A percentile compares a stretch with the other conserved stretches of the same genome.
Conservation (phyloP, 257 asterid species). For the Thymus mandschuricus region DNA sequence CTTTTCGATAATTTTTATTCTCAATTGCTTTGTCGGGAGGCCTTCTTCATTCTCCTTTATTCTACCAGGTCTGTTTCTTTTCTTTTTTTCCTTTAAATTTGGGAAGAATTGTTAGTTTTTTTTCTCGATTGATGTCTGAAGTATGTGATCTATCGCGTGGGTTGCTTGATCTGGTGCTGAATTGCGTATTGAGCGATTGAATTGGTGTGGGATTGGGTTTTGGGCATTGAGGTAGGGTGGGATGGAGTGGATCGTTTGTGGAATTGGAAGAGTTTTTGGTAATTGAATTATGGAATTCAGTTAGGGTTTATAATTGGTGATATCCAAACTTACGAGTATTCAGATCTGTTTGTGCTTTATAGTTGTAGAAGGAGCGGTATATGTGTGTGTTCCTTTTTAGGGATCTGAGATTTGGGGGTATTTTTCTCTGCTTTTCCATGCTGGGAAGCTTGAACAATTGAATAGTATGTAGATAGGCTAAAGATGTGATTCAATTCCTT, state of each 20-base stretch:
- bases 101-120: background rate
- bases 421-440: background rate
- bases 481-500: constrained; percentile 24
- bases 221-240: constrained; percentile 20
- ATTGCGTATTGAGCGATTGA: constrained; percentile 1
- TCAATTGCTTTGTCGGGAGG: constrained; percentile 36
- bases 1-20: background rate
- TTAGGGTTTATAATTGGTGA: constrained; percentile 28
- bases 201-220: constrained; percentile 22
- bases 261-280: constrained; percentile 18
- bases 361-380: constrained; percentile 9
- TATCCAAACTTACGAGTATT: constrained; percentile 26
- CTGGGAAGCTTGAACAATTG: constrained; percentile 19
- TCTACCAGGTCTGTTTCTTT: constrained; percentile 47
- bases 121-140: constrained; percentile 16
- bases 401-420: constrained; percentile 30
- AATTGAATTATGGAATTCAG: constrained; percentile 17
- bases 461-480: constrained; percentile 1
- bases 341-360: constrained; percentile 36
- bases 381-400: background rate
- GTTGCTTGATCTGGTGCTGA: constrained; percentile 31
- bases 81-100: constrained; percentile 6
- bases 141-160: constrained; percentile 10
- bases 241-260: constrained; percentile 38
- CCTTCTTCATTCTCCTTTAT: constrained; percentile 48